phyloP scores from a whole-genome alignment of 192 early-diverging fungal genomes.

The Chytriomyces sp. region DNA sequence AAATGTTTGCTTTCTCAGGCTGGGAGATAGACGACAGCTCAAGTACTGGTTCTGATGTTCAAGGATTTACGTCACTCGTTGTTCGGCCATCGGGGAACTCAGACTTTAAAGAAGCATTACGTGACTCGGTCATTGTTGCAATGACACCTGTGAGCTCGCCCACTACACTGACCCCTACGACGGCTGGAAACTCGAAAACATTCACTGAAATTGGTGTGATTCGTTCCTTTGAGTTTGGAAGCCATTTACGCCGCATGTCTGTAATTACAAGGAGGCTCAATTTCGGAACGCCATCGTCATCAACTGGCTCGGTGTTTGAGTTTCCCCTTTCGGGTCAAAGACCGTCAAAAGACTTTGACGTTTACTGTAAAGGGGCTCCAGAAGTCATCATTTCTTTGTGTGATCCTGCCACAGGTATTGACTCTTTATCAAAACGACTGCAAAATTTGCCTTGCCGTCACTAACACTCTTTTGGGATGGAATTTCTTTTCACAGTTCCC shows the following conservation, averaged over 20 bases:
- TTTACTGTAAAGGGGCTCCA: slow-evolving; percentile 97
- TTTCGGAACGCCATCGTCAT: slow-evolving; percentile 14
- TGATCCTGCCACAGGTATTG: slow-evolving; percentile 71
- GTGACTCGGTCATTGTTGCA: slow-evolving; percentile 8
- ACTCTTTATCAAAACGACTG: slow-evolving; percentile 6
- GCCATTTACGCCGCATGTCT: slow-evolving; percentile 86
- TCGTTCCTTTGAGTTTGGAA: slow-evolving; percentile 89
- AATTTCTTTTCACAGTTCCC: slow-evolving; percentile 68
- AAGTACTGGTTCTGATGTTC: slow-evolving; percentile 7
- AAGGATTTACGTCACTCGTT: slow-evolving; percentile 69
- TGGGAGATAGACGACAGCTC: slow-evolving; percentile 88
- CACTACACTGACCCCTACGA: not conserved
- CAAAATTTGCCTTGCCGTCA: slow-evolving; percentile 3
- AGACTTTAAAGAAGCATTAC: slow-evolving; percentile 37
- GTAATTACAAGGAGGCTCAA: slow-evolving; percentile 73
- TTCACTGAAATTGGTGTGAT: slow-evolving; percentile 62
- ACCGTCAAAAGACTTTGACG: slow-evolving; percentile 57
- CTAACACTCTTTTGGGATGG: slow-evolving; percentile 10
- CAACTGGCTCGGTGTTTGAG: not conserved
- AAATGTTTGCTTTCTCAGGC: slow-evolving; percentile 96
- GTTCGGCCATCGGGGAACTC: slow-evolving; percentile 82
- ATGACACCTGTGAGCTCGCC: not conserved
- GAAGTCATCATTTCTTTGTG: slow-evolving; percentile 94
- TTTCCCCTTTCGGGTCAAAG: not conserved
- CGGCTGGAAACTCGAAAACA: not conserved